Evolutionary conservation across 768 basidiomycete genomes (phyloP).

Genomic region (Rhodotorula taiwanensis): DNA sequence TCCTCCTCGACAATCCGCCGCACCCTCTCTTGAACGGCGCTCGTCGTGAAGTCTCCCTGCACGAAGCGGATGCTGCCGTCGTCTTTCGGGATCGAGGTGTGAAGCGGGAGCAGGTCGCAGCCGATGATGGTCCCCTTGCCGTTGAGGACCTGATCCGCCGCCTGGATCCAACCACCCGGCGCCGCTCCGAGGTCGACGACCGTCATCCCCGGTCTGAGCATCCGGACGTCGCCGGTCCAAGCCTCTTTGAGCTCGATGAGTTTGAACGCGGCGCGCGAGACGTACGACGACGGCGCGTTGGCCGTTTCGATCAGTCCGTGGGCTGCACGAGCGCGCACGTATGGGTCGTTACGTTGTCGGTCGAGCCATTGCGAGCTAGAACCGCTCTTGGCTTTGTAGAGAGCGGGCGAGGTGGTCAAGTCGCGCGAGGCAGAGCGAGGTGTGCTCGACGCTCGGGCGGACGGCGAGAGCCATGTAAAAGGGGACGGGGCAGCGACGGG

Average conservation of each 20-base stretch:
- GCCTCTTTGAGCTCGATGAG: conserved; percentile 67
- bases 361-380: conserved; percentile 39
- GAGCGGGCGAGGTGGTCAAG: background rate
- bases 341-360: conserved; percentile 45
- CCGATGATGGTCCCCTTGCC: conserved; percentile 55
- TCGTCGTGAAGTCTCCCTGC: conserved; percentile 69
- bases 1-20: conserved; percentile 31
- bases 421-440: background rate
- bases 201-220: conserved; percentile 47
- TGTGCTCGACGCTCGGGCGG: background rate
- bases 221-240: conserved; percentile 46
- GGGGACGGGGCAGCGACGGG: background rate
- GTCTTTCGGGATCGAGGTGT: conserved; percentile 50
- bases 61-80: conserved; percentile 60
- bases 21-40: conserved; percentile 51
- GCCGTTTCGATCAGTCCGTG: background rate
- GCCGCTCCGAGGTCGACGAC: conserved; percentile 87
- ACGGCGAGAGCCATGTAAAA: background rate
- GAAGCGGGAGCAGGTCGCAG: conserved; percentile 70
- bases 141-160: conserved; percentile 60
- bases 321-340: conserved; percentile 41
- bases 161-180: conserved; percentile 92
- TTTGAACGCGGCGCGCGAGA: conserved; percentile 87
- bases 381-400: background rate
- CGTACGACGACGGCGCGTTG: conserved; percentile 49